A percentile compares a stretch with the other conserved stretches of the same genome.
Evolutionary conservation across 2,329 filamentous ascomycete genomes (phyloP).

Genomic region (Cercospora sp.): DNA sequence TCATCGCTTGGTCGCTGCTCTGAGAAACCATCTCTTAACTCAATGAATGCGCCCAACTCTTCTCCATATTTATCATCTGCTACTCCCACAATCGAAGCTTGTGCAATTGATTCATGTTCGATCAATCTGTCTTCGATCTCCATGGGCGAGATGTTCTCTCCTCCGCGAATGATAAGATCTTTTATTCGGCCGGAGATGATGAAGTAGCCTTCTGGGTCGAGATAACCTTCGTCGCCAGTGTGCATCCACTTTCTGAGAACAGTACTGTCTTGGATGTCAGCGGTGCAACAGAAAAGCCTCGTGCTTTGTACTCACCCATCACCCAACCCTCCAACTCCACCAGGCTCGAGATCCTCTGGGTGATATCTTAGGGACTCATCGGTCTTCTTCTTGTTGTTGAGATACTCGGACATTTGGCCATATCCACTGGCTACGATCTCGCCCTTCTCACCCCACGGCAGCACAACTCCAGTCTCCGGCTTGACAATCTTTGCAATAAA

Average conservation of each 20-base stretch:
- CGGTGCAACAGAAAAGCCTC: background rate
- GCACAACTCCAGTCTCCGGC: constrained; percentile 58
- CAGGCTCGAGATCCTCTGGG: constrained; percentile 30
- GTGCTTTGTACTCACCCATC: constrained; percentile 18
- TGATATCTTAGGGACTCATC: constrained; percentile 59
- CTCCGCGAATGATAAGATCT: constrained; percentile 50
- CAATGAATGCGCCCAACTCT: constrained; percentile 36
- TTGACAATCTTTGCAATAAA: constrained; percentile 74
- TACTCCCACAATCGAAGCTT: constrained; percentile 32
- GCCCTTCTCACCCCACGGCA: constrained; percentile 67
- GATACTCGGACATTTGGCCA: constrained; percentile 66
- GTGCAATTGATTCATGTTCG: constrained; percentile 29
- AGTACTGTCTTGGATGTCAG: constrained; percentile 5
- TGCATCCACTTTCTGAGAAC: constrained; percentile 59
- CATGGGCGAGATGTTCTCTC: constrained; percentile 61
- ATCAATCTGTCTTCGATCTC: constrained; percentile 35
- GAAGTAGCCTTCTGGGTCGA: constrained; percentile 47
- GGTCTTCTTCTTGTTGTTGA: constrained; percentile 72
- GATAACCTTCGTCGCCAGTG: constrained; percentile 60
- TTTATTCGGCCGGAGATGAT: constrained; percentile 40
- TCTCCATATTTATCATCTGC: constrained; percentile 35
- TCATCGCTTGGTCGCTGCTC: constrained; percentile 25
- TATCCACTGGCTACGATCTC: constrained; percentile 79
- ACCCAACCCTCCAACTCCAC: constrained; percentile 29
- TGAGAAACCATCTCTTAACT: constrained; percentile 31